Percentiles rank a stretch among this genome's conserved stretches.
These are phyloP conservation scores for Ambrosiella xylebori DNA, from an alignment of 2,329 filamentous ascomycete species.

Conservation along the genomic window DNA sequence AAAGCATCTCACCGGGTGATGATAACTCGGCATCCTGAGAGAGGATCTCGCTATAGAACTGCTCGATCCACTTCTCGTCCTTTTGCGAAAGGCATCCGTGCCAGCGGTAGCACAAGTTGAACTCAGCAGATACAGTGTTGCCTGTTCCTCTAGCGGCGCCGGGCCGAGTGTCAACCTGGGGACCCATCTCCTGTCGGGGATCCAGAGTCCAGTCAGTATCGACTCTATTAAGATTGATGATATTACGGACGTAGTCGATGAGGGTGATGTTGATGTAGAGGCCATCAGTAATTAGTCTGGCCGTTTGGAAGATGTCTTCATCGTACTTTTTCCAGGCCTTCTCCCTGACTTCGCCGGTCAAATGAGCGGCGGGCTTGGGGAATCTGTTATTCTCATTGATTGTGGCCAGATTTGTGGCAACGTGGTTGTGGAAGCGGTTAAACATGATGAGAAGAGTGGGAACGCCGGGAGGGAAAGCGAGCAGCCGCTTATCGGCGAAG, in stretches of 20 bases:
- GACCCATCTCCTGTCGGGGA: conserved; percentile 51
- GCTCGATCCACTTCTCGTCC: conserved; percentile 67
- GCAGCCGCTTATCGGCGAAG: conserved; percentile 52
- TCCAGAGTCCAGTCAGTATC: conserved; percentile 72
- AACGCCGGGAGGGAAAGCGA: conserved; percentile 56
- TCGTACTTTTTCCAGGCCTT: conserved; percentile 51
- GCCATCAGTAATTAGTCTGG: conserved; percentile 54
- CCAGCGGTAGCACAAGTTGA: conserved; percentile 79
- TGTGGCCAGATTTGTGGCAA: conserved; percentile 58
- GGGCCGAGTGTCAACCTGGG: conserved; percentile 32
- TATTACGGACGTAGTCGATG: conserved; percentile 62
- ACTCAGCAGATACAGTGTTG: conserved; percentile 73
- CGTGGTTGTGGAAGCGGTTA: conserved; percentile 74
- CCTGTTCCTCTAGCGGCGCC: conserved; percentile 55
- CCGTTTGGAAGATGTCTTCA: conserved; percentile 64
- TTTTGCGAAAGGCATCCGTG: conserved; percentile 59
- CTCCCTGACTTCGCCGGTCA: conserved; percentile 31
- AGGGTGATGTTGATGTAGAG: conserved; percentile 66
- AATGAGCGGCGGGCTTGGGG: conserved; percentile 37
- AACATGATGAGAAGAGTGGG: conserved; percentile 61
- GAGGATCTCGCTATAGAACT: conserved; percentile 34
- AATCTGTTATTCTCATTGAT: conserved; percentile 79
- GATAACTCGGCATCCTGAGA: conserved; percentile 21
- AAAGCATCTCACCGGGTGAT: conserved; percentile 41
- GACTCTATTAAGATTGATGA: conserved; percentile 39